Evolutionary conservation across 2,329 filamentous ascomycete species (phyloP), one percentile per base, ranked within the genome.

Genomic region (Microdochium nivale): DNA sequence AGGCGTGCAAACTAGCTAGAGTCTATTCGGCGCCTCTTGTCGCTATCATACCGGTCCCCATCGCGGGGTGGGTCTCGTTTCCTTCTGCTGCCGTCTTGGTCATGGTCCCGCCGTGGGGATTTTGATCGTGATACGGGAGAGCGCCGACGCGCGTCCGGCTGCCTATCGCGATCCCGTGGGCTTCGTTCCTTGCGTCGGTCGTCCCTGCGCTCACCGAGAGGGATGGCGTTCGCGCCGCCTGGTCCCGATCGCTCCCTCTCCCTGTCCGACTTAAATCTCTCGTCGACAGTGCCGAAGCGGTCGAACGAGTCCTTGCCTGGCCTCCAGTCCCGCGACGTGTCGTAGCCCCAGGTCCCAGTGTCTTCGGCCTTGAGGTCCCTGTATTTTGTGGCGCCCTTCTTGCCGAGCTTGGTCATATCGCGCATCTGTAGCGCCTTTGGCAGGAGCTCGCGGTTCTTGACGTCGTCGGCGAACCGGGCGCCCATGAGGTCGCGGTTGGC

Each of bases 391-490:
- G 88, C 83, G 21, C 94, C 92, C 74, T 96, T 96, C 72, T 87
- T 89, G 23, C 94, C 94, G 25, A 99, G 70, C 72, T 91, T 92
- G 14, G 91, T 92, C 86, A 94, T 90, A 69, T 97, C 94, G 52
- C 94, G 78, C 61, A 95, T 83, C 71, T 96, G 90, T 75, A 99
- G 83, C 58, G 91, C 95, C 71, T 95, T 86, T 2, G 94, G 94
- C 60, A 99, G 70, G 1, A 90, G 74, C 60, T 94, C 88, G 47
- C 89, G 84, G 62, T 95, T 89, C 48, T 79, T 78, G 54, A 92
- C 82, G 55, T 96, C 90, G 65, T 97, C 92, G 49, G 80, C 83
- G 59, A 94, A 95, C 49, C 81, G 76, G 2, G 86, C 81, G 14
- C 91, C 91, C 82, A 95, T 95, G 57, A 96, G 77, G 64, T 96